Evolutionary conservation across 1,284 basidiomycete genomes (phyloP).

Genomic region (Malassezia pachydermatis): DNA sequence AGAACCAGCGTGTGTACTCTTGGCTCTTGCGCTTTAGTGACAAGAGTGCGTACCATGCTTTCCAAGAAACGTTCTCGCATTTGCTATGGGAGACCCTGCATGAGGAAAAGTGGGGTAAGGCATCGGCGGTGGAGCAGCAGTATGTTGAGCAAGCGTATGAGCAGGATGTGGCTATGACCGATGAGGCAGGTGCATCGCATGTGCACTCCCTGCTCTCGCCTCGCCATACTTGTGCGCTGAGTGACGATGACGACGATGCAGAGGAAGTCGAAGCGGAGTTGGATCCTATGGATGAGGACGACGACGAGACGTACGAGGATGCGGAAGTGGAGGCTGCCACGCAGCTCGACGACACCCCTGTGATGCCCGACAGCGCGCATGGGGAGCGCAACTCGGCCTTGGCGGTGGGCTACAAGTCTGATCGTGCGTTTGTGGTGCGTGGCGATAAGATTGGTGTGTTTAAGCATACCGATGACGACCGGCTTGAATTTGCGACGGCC

Average conservation of each 20-base stretch:
- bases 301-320: slow-evolving; percentile 54
- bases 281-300: slow-evolving; percentile 44
- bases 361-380: slow-evolving; percentile 15
- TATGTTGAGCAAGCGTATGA: slow-evolving; percentile 57
- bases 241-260: slow-evolving; percentile 27
- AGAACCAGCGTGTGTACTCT: slow-evolving; percentile 58
- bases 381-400: slow-evolving; percentile 65
- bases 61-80: slow-evolving; percentile 61
- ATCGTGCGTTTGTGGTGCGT: slow-evolving; percentile 87
- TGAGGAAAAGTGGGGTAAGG: slow-evolving; percentile 63
- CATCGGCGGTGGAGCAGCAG: slow-evolving; percentile 54
- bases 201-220: slow-evolving; percentile 11
- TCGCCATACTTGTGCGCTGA: slow-evolving; percentile 15
- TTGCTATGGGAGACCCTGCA: slow-evolving; percentile 76
- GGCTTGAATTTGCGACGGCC: slow-evolving; percentile 76
- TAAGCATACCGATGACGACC: slow-evolving; percentile 64
- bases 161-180: slow-evolving; percentile 70
- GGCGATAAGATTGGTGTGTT: slow-evolving; percentile 98
- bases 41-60: slow-evolving; percentile 57
- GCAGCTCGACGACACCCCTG: slow-evolving; percentile 30
- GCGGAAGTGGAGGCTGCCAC: slow-evolving; percentile 47
- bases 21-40: slow-evolving; percentile 70
- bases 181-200: slow-evolving; percentile 15
- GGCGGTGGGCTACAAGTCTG: slow-evolving; percentile 89
- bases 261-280: slow-evolving; percentile 22